Conservation (phyloP, 2,329 filamentous ascomycete genomes). For the Aspergillus tamarii region DNA sequence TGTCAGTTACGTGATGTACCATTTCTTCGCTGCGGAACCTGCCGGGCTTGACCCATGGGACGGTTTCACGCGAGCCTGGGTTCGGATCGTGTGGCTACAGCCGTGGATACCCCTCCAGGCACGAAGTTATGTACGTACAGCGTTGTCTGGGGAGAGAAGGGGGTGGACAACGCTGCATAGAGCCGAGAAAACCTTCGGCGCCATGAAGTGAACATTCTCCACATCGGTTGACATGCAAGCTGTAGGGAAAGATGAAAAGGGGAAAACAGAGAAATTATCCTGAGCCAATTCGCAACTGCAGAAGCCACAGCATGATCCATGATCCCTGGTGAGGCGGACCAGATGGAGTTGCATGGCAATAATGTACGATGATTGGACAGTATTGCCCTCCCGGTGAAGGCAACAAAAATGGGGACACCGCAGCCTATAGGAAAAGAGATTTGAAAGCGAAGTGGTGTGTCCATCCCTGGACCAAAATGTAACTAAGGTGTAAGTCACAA, state of each 20-base stretch:
- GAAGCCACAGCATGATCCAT: slow-evolving; percentile 18
- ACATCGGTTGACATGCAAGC: slow-evolving; percentile 11
- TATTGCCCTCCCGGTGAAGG: slow-evolving; percentile 17
- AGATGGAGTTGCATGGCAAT: slow-evolving; percentile 12
- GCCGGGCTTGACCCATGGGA: slow-evolving; percentile 26
- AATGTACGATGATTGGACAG: slow-evolving; percentile 18
- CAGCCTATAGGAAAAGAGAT: slow-evolving; percentile 13
- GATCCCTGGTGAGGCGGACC: slow-evolving; percentile 24
- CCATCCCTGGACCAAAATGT: neutral
- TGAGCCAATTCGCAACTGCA: slow-evolving; percentile 23
- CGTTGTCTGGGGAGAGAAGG: neutral
- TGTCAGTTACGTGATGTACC: slow-evolving; percentile 4
- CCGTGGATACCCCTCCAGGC: slow-evolving; percentile 17
- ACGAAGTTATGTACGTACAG: slow-evolving; percentile 4
- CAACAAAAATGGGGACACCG: slow-evolving; percentile 8
- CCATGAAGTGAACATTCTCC: slow-evolving; percentile 1
- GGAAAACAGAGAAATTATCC: slow-evolving; percentile 11
- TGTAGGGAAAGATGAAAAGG: slow-evolving; percentile 14
- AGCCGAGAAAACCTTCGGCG: slow-evolving; percentile 1
- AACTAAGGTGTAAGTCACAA: slow-evolving; percentile 12
- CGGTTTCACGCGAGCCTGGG: slow-evolving; percentile 22
- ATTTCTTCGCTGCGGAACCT: slow-evolving; percentile 19
- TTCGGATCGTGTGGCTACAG: slow-evolving; percentile 22
- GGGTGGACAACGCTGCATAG: neutral
- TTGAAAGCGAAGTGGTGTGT: slow-evolving; percentile 11